phyloP scores from a whole-genome alignment of 768 basidiomycete genomes.

The Strobilomyces echinocephalus region DNA sequence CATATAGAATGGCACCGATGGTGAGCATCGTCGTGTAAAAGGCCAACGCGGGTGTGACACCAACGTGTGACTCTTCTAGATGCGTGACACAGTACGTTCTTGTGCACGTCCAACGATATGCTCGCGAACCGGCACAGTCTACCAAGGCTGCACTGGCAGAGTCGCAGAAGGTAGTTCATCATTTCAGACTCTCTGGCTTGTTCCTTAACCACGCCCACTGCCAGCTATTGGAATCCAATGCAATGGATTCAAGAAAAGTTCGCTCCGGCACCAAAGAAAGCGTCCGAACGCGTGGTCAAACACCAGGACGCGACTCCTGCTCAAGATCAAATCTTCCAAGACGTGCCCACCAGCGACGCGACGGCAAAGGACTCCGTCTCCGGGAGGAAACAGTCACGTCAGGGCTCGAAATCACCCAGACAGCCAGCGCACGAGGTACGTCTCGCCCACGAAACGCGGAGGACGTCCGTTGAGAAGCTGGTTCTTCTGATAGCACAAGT shows the following conservation, averaged over 20 bases:
- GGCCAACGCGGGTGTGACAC: conserved; percentile 13
- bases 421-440: conserved; percentile 29
- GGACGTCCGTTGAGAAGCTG: conserved; percentile 5
- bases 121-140: conserved; percentile 24
- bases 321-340: conserved; percentile 46
- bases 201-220: conserved; percentile 11
- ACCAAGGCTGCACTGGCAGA: conserved; percentile 29
- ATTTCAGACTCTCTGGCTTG: not conserved
- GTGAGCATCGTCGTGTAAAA: conserved; percentile 41
- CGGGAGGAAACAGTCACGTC: conserved; percentile 16
- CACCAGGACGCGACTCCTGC: conserved; percentile 22
- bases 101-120: conserved; percentile 12
- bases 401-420: conserved; percentile 15
- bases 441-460: not conserved
- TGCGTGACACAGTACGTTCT: conserved; percentile 14
- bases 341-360: conserved; percentile 13
- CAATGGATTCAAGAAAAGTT: conserved; percentile 63
- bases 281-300: conserved; percentile 40
- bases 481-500: conserved; percentile 65
- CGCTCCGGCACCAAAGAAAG: conserved; percentile 41
- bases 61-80: conserved; percentile 10
- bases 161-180: conserved; percentile 42
- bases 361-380: conserved; percentile 9
- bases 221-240: conserved; percentile 54
- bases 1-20: conserved; percentile 77